Base-by-base conservation (phyloP, 176 grass and related monocot species). In the Zea mays region DNA sequence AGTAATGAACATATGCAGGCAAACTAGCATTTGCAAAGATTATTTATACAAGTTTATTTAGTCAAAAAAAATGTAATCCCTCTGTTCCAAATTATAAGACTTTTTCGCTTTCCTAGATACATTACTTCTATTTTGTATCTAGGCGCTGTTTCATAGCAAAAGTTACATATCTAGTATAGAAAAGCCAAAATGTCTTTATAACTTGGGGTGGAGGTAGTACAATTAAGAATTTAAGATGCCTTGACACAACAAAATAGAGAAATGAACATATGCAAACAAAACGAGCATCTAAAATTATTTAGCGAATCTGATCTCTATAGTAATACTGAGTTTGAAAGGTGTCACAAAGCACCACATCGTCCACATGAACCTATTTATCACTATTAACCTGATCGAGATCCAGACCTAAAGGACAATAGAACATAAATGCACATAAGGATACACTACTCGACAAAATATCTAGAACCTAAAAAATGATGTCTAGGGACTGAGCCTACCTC, bases 241-340 rank as follows among this genome's bases (percentile, higher is more conserved):
- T 84, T 27, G 74, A 2, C 51, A 80, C 16, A 10, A 35, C 8
- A 0, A 4, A 54, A 39, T 71, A 69, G 13, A 20, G n/a, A 7
- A 57, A 57, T 57, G 54, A 56, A 56, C 54, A 56, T 56, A 55
- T 50, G 41, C 19, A 1, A 82, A 87, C 55, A 21, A 88, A 41
- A 11, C 5, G 1, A 58, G 52, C 38, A 55, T 38, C 19, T 8
- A 45, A 62, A 70, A 15, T 21, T 43, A 74, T 40, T 33, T 45
- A 20, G 17, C 21, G 75, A 74, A 74, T 55, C 9, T 49, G 35
- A 47, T 49, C 5, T 47, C 42, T 64, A 49, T 17, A 49, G 8
- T 38, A 20, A 49, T 50, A 16, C 60, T 50, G 42, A 47, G 15
- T 44, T 33, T 7, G 6, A 75, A 75, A n/a, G 3, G 5, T 51